Conservation (phyloP, 306 rosid species). For the Delonix regia region DNA sequence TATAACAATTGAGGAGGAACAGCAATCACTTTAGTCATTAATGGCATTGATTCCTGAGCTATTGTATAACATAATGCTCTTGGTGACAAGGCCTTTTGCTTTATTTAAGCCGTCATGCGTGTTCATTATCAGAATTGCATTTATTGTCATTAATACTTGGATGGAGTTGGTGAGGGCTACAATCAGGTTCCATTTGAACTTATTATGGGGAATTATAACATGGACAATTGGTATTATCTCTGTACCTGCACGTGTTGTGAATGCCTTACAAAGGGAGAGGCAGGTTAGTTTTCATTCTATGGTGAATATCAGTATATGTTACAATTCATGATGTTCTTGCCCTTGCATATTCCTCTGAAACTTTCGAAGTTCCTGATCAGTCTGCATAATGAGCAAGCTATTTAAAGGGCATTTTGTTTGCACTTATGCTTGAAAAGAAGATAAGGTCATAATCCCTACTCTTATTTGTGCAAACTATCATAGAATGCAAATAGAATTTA, state of each 20-base stretch:
- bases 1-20: constrained; percentile 39
- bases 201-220: constrained; percentile 47
- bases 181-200: constrained; percentile 49
- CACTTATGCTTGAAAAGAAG: background rate
- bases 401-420: background rate
- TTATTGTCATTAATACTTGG: constrained; percentile 54
- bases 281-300: constrained; percentile 54
- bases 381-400: background rate
- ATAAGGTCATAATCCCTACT: background rate
- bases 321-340: background rate
- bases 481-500: background rate
- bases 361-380: background rate
- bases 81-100: constrained; percentile 56
- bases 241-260: constrained; percentile 63
- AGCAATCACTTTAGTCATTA: constrained; percentile 26
- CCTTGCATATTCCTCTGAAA: background rate
- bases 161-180: constrained; percentile 56
- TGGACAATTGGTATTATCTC: constrained; percentile 64
- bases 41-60: constrained; percentile 64
- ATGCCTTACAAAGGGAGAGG: constrained; percentile 61
- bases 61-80: constrained; percentile 36
- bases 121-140: constrained; percentile 51
- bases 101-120: constrained; percentile 48
- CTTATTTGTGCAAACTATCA: background rate
- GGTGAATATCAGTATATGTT: background rate